Conservation (phyloP, 805 yeast species). For the Ogataea siamensis region DNA sequence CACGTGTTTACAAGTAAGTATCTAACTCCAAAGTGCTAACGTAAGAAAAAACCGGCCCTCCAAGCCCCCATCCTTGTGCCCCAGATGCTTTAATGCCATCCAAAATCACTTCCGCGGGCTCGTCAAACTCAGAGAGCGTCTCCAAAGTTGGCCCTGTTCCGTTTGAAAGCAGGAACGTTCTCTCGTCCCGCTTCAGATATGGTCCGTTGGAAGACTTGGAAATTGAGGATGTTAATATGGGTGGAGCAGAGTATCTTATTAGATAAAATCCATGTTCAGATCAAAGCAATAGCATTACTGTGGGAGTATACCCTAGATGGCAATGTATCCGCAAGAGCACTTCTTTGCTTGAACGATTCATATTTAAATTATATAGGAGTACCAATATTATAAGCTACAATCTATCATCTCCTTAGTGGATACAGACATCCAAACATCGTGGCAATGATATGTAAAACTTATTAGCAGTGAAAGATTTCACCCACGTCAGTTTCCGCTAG, state of each 20-base stretch:
- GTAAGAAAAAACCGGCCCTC: conserved; percentile 22
- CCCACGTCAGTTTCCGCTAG: no score
- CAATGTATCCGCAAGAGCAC: no score
- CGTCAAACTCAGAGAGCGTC: conserved; percentile 4
- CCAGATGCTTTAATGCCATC: conserved; percentile 35
- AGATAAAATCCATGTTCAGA: no score
- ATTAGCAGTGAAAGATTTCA: no score
- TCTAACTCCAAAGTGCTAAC: conserved; percentile 1
- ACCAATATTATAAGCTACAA: no score
- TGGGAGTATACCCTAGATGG: no score
- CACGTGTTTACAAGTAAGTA: conserved; percentile 51
- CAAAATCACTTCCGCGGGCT: conserved; percentile 7
- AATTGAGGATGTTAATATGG: conserved; percentile 72
- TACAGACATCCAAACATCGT: no score
- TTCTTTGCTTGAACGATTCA: not conserved
- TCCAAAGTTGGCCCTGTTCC: conserved; percentile 11
- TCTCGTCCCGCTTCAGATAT: conserved; percentile 76
- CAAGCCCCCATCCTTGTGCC: conserved; percentile 38
- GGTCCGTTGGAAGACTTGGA: conserved; percentile 61
- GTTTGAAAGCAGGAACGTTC: conserved; percentile 54
- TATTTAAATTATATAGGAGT: not conserved
- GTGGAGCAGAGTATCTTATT: conserved; percentile 71
- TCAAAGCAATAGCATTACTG: no score
- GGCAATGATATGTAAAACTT: no score
- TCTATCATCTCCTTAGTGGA: no score